Evolutionary conservation across 257 asterid genomes (phyloP), one percentile per base, ranked within the genome.

Genomic region (Apocynum venetum): DNA sequence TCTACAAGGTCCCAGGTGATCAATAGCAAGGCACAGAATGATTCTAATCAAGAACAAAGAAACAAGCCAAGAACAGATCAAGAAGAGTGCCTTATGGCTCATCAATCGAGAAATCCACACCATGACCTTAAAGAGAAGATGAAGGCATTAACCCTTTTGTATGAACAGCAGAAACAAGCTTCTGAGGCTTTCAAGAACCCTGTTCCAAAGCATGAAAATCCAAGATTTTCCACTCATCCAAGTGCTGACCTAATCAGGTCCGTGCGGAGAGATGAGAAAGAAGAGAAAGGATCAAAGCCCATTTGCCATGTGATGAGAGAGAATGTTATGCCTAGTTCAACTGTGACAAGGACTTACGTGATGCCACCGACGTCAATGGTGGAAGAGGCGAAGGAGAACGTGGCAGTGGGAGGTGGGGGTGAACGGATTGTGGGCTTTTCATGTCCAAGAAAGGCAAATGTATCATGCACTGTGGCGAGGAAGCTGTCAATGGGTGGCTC

Each of bases 121-220:
- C 89, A 87, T 77, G 91, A 91, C 13, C 84, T 89, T 43, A 89
- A 86, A 76, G 94, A 88, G 81, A 88, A 89, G 86, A 84, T 89
- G 94, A 88, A 82, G 79, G 88, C 86, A 3, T 51, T 89, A 52
- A 89, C 90, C 71, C 85, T 85, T 63, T 77, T 86, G 60, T 89
- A 89, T 69, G 92, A 89, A 75, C 94, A 89, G 87, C 94, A 89
- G 76, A 87, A 88, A 69, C 84, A 79, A 77, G 84, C 83, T 6
- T 70, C 84, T 41, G 79, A 46, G 40, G 81, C 73, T 61, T 25
- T 74, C 78, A 84, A 82, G 82, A 82, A 85, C 79, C 86, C 82
- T 60, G n/a, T 77, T 82, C 56, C 72, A 2, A 73, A 44, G 74
- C 60, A 69, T 40, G 82, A 78, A 14, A 88, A 89, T 31, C 77